Conservation (phyloP, 495 filamentous ascomycete species). For the Aspergillus incahuasiensis region DNA sequence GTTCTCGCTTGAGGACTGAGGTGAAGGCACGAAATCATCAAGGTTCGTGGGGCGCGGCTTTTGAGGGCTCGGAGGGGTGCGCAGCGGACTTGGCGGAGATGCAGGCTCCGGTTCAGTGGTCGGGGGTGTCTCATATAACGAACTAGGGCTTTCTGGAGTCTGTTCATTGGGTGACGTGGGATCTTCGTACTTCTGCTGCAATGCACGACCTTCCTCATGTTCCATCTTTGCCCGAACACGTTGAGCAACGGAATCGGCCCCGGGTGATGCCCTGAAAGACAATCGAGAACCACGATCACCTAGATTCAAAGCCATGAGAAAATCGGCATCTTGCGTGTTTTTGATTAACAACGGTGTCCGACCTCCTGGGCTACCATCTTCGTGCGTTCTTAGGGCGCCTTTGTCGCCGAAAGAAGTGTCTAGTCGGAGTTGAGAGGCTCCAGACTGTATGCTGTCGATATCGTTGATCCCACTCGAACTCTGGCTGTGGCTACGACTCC, state of each 20-base stretch:
- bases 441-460: slow-evolving; percentile 4
- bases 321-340: slow-evolving; percentile 34
- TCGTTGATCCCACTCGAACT: slow-evolving; percentile 7
- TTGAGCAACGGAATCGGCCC: slow-evolving; percentile 46
- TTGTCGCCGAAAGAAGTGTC: slow-evolving; percentile 36
- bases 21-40: slow-evolving; percentile 14
- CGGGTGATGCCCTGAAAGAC: slow-evolving; percentile 39
- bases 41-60: slow-evolving; percentile 2
- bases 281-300: slow-evolving; percentile 34
- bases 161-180: slow-evolving; percentile 26
- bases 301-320: slow-evolving; percentile 33
- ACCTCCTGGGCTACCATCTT: slow-evolving; percentile 13
- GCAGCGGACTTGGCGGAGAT: slow-evolving; percentile 23
- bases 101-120: slow-evolving; percentile 21
- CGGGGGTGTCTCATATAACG: slow-evolving; percentile 29
- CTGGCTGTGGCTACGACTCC: slow-evolving; percentile 39
- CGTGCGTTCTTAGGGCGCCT: slow-evolving; percentile 11
- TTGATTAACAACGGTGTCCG: slow-evolving; percentile 29
- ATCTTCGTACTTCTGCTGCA: slow-evolving; percentile 46
- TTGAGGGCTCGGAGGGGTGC: slow-evolving; percentile 7
- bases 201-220: slow-evolving; percentile 64
- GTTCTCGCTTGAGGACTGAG: slow-evolving; percentile 20
- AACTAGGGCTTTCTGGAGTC: slow-evolving; percentile 23
- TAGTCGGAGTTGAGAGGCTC: slow-evolving; percentile 26
- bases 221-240: slow-evolving; percentile 66